A percentile compares a stretch with the other conserved stretches of the same genome.
phyloP scores from a whole-genome alignment of 371 early-diverging fungal species.

The Capillidium rhysosporum region DNA sequence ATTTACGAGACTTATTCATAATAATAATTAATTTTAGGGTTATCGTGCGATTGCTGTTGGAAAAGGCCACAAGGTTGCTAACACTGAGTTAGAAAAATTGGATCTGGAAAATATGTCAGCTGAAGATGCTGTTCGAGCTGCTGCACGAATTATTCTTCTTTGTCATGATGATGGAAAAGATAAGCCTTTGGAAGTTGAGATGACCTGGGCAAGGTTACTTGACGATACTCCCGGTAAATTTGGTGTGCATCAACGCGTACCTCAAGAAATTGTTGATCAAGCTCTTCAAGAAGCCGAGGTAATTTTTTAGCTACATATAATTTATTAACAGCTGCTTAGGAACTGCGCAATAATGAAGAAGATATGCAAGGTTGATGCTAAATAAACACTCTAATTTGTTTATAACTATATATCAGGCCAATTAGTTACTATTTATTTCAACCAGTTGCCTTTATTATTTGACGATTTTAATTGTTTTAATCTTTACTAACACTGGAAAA shows the following conservation, averaged over 20 bases:
- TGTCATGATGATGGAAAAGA: constrained; percentile 95
- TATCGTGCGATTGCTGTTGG: constrained; percentile 89
- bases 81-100: constrained; percentile 93
- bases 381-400: too few relatives aligned
- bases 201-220: constrained; percentile 79
- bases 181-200: constrained; percentile 91
- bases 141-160: constrained; percentile 84
- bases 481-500: too few relatives aligned
- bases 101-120: constrained; percentile 65
- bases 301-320: neutral
- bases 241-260: constrained; percentile 63
- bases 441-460: too few relatives aligned
- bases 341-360: too few relatives aligned
- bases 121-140: constrained; percentile 81
- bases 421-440: too few relatives aligned
- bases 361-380: too few relatives aligned
- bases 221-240: constrained; percentile 26
- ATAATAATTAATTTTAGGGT: constrained; percentile 29
- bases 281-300: constrained; percentile 71
- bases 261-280: constrained; percentile 66
- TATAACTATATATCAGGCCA: too few relatives aligned
- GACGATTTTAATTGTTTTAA: too few relatives aligned
- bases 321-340: neutral
- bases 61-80: constrained; percentile 91
- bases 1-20: neutral